Conservation (phyloP, 1,284 basidiomycete species). For the Ustilago hordei region DNA sequence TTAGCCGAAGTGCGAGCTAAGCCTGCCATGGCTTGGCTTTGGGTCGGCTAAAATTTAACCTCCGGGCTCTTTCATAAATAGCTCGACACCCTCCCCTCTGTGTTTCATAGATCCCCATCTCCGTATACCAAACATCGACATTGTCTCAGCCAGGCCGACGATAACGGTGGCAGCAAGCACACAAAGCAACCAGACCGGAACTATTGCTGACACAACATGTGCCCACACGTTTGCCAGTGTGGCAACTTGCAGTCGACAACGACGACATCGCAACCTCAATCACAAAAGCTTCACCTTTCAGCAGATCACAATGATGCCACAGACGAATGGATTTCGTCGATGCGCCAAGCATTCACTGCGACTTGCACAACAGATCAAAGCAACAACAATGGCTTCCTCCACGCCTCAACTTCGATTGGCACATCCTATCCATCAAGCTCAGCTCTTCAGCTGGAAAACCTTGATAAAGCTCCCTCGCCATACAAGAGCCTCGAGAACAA, state of each 20-base stretch:
- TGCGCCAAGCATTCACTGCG: conserved; percentile 10
- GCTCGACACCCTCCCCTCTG: not conserved
- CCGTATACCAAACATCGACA: not conserved
- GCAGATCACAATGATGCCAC: not conserved
- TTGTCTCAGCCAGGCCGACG: not conserved
- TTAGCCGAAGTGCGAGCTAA: conserved; percentile 18
- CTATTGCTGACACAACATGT: not conserved
- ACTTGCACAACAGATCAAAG: conserved; percentile 5
- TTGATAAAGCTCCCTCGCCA: not conserved
- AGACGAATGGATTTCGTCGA: conserved; percentile 26
- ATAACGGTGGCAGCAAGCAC: not conserved
- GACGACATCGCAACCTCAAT: conserved; percentile 1
- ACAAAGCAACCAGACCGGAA: not conserved
- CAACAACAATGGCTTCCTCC: not conserved
- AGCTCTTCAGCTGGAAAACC: not conserved
- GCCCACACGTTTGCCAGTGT: conserved; percentile 27
- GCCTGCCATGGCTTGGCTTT: conserved; percentile 1
- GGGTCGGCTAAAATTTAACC: not conserved
- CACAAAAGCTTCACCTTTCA: conserved; percentile 2
- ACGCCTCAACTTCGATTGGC: conserved; percentile 2
- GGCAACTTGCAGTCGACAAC: not conserved
- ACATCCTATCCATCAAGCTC: not conserved
- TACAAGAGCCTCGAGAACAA: not conserved
- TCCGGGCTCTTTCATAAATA: not conserved
- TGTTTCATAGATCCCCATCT: not conserved